Base-by-base conservation (phyloP, 2,329 filamentous ascomycete species). In the Colletotrichum truncatum region DNA sequence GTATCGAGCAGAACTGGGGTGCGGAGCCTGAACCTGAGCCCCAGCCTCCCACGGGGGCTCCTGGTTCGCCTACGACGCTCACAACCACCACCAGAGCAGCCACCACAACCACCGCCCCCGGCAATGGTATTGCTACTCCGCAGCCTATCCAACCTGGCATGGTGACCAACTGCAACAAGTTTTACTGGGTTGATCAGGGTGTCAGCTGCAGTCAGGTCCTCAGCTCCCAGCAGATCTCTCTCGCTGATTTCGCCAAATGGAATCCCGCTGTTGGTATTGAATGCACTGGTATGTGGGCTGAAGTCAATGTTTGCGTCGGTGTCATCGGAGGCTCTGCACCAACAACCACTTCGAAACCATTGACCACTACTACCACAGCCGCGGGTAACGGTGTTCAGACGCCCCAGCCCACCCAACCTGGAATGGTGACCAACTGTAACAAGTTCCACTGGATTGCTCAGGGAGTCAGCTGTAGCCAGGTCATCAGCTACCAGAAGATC, bases 401-500 rank as follows among this genome's bases (percentile, higher is more conserved):
- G 8, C 61, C 61, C 8, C n/a, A 32, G 4, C 54, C 61, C 4
- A 59, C 48, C 1, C 61, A 64, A 21, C 53, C 53, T 21, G 53
- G 53, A 3, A 64, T 64, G 38, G 61, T 64, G 9, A 58, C 57
- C 7, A 73, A 73, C 57, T 76, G 75, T 26, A 70, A 74, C 5
- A 72, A 67, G 38, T 77, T 76, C 51, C 66, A 75, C 58, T 52
- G 6, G 8, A 64, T 76, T 0, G 23, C 65, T 4, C 49, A 12
- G 0, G 71, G 68, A 2, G 70, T 74, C 6, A 65, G 48, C 6
- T 78, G 75, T 41, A 53, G 38, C 7, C 58, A 48, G 0, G 76
- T 78, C 25, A 69, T 70, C 9, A 36, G 54, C 0, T 52, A 55
- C 6, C 63, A 72, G 2, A 61, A 67, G 6, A 72, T 77, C 43